Evolutionary conservation across 768 basidiomycete species (phyloP).

Genomic region (Neoboletus subvelutipes): DNA sequence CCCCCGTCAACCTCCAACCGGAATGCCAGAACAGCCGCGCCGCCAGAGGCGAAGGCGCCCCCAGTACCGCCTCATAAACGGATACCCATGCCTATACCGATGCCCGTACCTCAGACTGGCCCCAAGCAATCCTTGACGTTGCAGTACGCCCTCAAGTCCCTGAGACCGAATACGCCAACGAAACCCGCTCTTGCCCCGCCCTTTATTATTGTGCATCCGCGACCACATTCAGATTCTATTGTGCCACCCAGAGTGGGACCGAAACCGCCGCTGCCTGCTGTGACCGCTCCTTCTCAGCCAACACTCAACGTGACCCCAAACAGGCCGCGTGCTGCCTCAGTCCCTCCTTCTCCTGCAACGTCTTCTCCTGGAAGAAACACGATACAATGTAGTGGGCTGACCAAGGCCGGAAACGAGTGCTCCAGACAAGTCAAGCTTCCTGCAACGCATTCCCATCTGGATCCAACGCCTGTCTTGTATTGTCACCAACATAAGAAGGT

Average conservation of each 20-base stretch:
- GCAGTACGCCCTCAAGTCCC: slow-evolving; percentile 24
- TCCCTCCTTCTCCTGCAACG: slow-evolving; percentile 16
- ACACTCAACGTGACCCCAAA: slow-evolving; percentile 6
- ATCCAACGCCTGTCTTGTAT: slow-evolving; percentile 41
- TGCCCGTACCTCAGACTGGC: slow-evolving; percentile 36
- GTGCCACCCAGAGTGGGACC: slow-evolving; percentile 9
- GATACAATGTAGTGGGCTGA: slow-evolving; percentile 61
- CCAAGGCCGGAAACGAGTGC: slow-evolving; percentile 65
- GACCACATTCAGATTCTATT: slow-evolving; percentile 36
- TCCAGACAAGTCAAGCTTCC: slow-evolving; percentile 54
- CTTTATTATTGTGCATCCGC: slow-evolving; percentile 20
- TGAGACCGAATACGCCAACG: slow-evolving; percentile 8
- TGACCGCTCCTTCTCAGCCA: slow-evolving; percentile 12
- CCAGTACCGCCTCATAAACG: slow-evolving; percentile 11
- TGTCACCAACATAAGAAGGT: slow-evolving; percentile 66
- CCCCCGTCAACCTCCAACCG: slow-evolving; percentile 8
- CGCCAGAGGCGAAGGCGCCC: neutral
- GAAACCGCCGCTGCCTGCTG: slow-evolving; percentile 5
- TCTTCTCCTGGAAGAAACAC: slow-evolving; percentile 20
- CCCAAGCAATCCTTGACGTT: slow-evolving; percentile 20
- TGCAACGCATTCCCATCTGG: slow-evolving; percentile 22
- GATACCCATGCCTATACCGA: slow-evolving; percentile 21
- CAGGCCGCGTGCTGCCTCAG: slow-evolving; percentile 24
- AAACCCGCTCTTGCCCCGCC: slow-evolving; percentile 21
- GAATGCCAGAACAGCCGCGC: neutral